Conservation (phyloP, 1,284 basidiomycete genomes). For the Rhizoctonia solani region DNA sequence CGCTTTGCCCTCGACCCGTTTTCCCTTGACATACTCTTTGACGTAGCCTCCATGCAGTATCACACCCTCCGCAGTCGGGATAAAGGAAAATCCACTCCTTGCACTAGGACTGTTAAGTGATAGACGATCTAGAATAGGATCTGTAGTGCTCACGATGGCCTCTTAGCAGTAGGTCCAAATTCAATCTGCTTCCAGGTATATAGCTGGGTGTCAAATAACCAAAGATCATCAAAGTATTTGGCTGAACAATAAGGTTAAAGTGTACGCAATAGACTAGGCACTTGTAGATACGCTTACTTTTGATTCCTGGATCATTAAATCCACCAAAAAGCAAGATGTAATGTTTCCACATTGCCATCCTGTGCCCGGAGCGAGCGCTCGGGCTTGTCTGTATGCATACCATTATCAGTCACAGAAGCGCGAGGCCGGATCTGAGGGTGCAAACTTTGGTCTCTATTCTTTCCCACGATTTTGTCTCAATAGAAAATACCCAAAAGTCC, state of each 20-base stretch:
- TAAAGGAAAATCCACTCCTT: conserved; percentile 85
- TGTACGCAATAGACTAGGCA: background rate
- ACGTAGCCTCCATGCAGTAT: conserved; percentile 90
- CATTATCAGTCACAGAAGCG: background rate
- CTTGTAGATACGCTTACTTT: conserved; percentile 53
- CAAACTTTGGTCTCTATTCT: conserved; percentile 79
- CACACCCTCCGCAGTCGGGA: conserved; percentile 80
- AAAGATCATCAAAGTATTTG: conserved; percentile 84
- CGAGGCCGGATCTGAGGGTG: background rate
- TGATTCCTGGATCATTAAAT: conserved; percentile 81
- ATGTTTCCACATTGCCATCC: conserved; percentile 92
- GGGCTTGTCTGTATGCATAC: conserved; percentile 9
- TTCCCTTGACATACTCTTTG: conserved; percentile 89
- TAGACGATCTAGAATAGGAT: background rate
- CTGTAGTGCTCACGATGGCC: conserved; percentile 62
- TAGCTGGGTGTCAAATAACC: conserved; percentile 86
- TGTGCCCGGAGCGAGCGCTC: conserved; percentile 42
- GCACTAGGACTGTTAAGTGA: conserved; percentile 52
- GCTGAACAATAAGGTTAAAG: conserved; percentile 51
- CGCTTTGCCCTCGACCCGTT: conserved; percentile 83
- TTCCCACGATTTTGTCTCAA: conserved; percentile 80
- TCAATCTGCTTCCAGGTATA: conserved; percentile 88
- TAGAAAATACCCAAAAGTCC: conserved; percentile 83
- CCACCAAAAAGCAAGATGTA: conserved; percentile 85
- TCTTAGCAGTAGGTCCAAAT: conserved; percentile 66